Evolutionary conservation across 768 basidiomycete genomes (phyloP).

Genomic region (Mrakia gelida): DNA sequence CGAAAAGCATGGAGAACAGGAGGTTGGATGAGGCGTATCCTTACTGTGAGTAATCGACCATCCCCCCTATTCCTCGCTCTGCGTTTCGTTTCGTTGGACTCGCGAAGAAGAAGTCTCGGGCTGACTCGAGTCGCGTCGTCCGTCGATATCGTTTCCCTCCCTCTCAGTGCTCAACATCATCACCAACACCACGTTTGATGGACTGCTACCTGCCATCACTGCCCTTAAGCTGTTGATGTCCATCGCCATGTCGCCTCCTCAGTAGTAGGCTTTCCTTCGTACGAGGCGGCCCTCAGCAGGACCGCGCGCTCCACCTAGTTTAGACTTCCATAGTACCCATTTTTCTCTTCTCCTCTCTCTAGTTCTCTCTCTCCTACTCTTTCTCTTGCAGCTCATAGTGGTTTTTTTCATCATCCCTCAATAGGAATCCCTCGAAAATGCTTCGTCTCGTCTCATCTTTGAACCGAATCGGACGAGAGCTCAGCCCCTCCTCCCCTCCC

Average conservation of each 20-base stretch:
- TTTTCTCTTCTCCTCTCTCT: background rate
- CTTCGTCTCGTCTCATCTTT: conserved; percentile 5
- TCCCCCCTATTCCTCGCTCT: too few relatives aligned
- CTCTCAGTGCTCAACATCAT: conserved; percentile 26
- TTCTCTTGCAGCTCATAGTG: background rate
- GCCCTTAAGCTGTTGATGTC: conserved; percentile 32
- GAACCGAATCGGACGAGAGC: background rate
- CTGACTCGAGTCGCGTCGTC: too few relatives aligned
- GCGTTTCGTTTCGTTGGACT: too few relatives aligned
- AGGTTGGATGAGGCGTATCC: conserved; percentile 31
- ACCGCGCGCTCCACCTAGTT: too few relatives aligned
- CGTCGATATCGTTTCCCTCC: background rate
- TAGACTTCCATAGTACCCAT: background rate
- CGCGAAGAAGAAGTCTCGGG: too few relatives aligned
- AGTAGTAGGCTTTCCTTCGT: background rate
- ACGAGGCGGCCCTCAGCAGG: background rate
- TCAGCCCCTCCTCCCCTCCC: background rate
- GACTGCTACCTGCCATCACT: conserved; percentile 28
- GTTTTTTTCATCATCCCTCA: background rate
- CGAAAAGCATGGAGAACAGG: conserved; percentile 33
- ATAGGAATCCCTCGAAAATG: too few relatives aligned
- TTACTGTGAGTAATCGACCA: conserved; percentile 22
- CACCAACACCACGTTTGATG: conserved; percentile 25
- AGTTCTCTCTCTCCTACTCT: background rate
- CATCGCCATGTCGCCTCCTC: conserved; percentile 27